Conservation (phyloP, 176 grass and related monocot genomes). For the Melocanna baccifera region DNA sequence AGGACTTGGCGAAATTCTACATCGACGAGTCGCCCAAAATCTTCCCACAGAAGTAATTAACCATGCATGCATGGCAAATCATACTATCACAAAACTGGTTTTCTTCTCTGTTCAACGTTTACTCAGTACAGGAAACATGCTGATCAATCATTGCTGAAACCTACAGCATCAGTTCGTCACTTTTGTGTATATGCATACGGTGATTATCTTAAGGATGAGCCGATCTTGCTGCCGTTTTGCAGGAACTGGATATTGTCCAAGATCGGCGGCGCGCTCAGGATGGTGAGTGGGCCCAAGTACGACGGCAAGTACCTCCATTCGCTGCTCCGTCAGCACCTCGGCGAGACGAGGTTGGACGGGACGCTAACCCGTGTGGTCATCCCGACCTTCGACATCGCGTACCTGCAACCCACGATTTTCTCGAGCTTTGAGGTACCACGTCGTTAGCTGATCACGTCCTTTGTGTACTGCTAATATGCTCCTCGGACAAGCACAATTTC, state of each 20-base stretch:
- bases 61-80: background rate
- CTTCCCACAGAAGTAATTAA: slow-evolving; percentile 57
- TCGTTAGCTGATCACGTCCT: background rate
- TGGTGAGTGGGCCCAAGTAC: slow-evolving; percentile 47
- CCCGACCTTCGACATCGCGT: slow-evolving; percentile 58
- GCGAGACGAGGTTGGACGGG: slow-evolving; percentile 37
- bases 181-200: background rate
- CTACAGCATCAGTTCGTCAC: background rate
- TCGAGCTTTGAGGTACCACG: slow-evolving; percentile 61
- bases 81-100: background rate
- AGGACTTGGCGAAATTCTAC: slow-evolving; percentile 57
- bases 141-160: background rate
- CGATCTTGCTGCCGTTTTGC: background rate
- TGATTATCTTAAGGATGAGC: background rate
- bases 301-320: slow-evolving; percentile 63
- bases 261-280: slow-evolving; percentile 20
- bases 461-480: background rate
- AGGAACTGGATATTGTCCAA: slow-evolving; percentile 35
- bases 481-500: background rate
- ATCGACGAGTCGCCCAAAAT: slow-evolving; percentile 52
- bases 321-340: slow-evolving; percentile 34
- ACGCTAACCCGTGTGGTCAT: slow-evolving; percentile 58
- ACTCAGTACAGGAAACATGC: too few species aligned
- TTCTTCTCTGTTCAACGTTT: background rate
- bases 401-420: slow-evolving; percentile 63